phyloP scores from a whole-genome alignment of 306 rosid genomes.

The Cucurbita moschata region DNA sequence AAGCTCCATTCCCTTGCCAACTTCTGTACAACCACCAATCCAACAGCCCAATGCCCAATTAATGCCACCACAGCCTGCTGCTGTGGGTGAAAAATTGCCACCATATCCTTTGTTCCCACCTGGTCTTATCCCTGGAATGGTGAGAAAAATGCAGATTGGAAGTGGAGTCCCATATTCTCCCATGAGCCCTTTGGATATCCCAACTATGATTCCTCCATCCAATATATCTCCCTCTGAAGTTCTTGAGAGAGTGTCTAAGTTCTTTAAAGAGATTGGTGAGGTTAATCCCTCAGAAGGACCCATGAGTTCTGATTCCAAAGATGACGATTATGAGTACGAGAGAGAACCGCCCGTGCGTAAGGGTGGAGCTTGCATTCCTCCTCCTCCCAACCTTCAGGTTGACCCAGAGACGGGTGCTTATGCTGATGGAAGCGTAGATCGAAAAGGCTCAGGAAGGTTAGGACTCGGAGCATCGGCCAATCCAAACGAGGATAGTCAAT shows the following conservation, averaged over 20 bases:
- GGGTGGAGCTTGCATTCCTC: conserved; percentile 98
- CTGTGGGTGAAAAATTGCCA: conserved; percentile 51
- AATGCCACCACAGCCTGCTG: conserved; percentile 39
- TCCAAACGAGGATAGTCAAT: conserved; percentile 81
- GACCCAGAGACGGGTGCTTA: conserved; percentile 85
- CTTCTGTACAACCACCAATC: conserved; percentile 53
- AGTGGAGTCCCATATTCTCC: conserved; percentile 95
- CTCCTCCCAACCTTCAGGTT: conserved; percentile 76
- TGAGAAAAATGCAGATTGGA: conserved; percentile 95
- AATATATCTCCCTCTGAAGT: conserved; percentile 42
- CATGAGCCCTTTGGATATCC: conserved; percentile 69
- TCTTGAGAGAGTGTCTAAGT: conserved; percentile 76
- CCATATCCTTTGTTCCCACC: conserved; percentile 94
- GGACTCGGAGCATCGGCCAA: conserved; percentile 83
- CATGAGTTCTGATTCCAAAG: conserved; percentile 51
- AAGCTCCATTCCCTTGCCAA: conserved; percentile 45
- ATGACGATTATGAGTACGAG: conserved; percentile 53
- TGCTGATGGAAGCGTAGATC: conserved; percentile 74
- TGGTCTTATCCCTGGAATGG: conserved; percentile 97
- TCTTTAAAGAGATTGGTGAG: conserved; percentile 92
- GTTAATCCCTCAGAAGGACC: conserved; percentile 90
- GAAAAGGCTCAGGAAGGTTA: conserved; percentile 72
- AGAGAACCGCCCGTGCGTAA: conserved; percentile 43
- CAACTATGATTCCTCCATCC: conserved; percentile 60
- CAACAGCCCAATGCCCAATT: conserved; percentile 43